Evolutionary conservation across 805 yeast genomes (phyloP), one percentile per base, ranked within the genome.

Genomic region (Candida nanaspora): DNA sequence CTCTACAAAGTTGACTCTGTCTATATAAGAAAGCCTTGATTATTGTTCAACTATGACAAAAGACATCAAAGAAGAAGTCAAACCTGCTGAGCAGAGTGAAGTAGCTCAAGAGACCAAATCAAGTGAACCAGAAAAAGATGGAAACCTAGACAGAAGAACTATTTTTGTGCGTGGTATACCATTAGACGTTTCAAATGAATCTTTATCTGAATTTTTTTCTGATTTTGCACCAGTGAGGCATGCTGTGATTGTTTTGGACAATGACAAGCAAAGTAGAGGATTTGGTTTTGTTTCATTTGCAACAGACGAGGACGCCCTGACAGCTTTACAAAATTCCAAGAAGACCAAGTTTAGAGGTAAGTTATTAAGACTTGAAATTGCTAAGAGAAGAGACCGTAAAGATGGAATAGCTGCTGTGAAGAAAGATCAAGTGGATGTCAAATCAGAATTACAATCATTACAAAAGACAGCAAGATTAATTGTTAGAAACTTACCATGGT

Each of bases 281-380:
- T 93, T 89, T 63, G 98, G 98, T 3, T 93, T 93, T 61, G 98
- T 88, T 14, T 82, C 95, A 29, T 93, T 93, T 61, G 77, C 85
- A 2, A 63, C 74, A 37, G 88, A 86, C 47, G 95, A 87, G 37
- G 98, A 93, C 56, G 85, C 96, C 0, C 58, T 73, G 32, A 66
- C 73, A 35, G 97, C 97, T 0, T 66, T 89, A 46, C 76, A 70
- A 18, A 74, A 78, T 48, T 68, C 91, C 14, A 78, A 80, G 57
- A 81, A 72, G 55, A 53, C 67, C 35, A 85, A 81, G 54, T 76
- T 93, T 50, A 71, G 83, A 43, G 78, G 76, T 22, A 74, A 81
- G 47, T 48, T 78, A 11, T 69, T 93, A 41, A 72, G 86, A 57
- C 81, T 89, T 23, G 97, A 91, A 54, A 65, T 86, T 45, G 98